Conservation (phyloP, 2,329 filamentous ascomycete species). For the Neofusicoccum umdonicola region DNA sequence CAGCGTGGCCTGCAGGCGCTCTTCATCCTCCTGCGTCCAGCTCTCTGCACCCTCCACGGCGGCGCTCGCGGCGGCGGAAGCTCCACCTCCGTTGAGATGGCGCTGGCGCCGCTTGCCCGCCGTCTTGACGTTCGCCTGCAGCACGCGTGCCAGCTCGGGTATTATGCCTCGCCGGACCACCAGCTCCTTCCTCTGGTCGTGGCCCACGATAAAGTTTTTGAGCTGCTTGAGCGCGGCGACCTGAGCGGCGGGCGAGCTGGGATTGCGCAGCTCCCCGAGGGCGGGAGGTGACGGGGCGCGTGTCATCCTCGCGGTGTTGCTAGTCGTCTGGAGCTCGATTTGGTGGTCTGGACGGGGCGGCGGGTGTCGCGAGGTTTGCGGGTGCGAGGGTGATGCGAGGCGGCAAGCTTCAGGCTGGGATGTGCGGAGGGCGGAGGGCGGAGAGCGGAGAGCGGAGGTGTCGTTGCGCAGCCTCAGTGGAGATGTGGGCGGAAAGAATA, state of each 20-base stretch:
- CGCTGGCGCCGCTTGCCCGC: constrained; percentile 43
- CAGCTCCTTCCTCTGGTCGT: constrained; percentile 79
- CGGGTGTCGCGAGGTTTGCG: not conserved
- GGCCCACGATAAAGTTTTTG: constrained; percentile 88
- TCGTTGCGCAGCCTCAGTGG: not conserved
- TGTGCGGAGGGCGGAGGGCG: constrained; percentile 12
- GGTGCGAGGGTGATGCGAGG: not conserved
- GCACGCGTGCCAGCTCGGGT: constrained; percentile 56
- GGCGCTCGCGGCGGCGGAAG: constrained; percentile 11
- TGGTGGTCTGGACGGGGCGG: not conserved
- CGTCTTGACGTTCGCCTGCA: constrained; percentile 46
- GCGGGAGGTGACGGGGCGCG: constrained; percentile 35
- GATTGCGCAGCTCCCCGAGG: constrained; percentile 38
- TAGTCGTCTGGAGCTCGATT: not conserved
- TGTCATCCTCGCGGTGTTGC: constrained; percentile 27
- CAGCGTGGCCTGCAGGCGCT: constrained; percentile 75
- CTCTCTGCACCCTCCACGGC: constrained; percentile 28
- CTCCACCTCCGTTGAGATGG: constrained; percentile 26
- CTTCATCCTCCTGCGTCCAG: constrained; percentile 63
- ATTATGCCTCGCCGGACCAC: constrained; percentile 71
- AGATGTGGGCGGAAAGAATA: constrained; percentile 7
- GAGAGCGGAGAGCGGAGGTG: constrained; percentile 13
- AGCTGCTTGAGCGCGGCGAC: constrained; percentile 64
- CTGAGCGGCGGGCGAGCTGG: constrained; percentile 38
- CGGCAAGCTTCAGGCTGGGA: not conserved